Conservation (phyloP, 202 grass and related monocot genomes). For the Panicum hallii region DNA sequence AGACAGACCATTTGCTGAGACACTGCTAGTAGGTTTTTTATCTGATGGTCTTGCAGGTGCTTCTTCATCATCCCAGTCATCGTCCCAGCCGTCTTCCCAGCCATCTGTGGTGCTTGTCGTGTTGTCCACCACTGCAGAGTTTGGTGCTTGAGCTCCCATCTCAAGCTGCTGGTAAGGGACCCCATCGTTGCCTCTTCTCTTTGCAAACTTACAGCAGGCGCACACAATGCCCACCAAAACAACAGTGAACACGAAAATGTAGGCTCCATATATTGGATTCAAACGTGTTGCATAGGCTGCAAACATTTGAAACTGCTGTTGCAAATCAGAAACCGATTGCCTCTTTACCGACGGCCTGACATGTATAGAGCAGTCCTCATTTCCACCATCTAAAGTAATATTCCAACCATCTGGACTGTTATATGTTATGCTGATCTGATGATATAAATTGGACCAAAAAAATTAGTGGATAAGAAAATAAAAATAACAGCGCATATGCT, state of each 20-base stretch:
- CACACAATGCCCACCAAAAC: slow-evolving; percentile 61
- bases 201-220: slow-evolving; percentile 80
- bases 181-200: slow-evolving; percentile 38
- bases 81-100: slow-evolving; percentile 90
- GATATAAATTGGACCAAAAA: slow-evolving; percentile 32
- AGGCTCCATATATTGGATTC: slow-evolving; percentile 86
- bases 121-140: slow-evolving; percentile 47
- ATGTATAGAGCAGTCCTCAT: slow-evolving; percentile 52
- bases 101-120: slow-evolving; percentile 59
- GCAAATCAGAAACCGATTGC: slow-evolving; percentile 57
- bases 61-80: slow-evolving; percentile 97
- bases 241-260: slow-evolving; percentile 61
- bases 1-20: slow-evolving; percentile 67
- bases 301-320: slow-evolving; percentile 60
- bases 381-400: slow-evolving; percentile 56
- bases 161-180: slow-evolving; percentile 85
- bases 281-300: slow-evolving; percentile 58
- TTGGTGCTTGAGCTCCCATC: slow-evolving; percentile 66
- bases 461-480: slow-evolving; percentile 10
- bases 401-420: slow-evolving; percentile 40
- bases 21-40: slow-evolving; percentile 46
- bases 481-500: background rate
- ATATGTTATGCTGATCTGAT: slow-evolving; percentile 58
- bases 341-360: slow-evolving; percentile 1
- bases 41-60: slow-evolving; percentile 58